Evolutionary conservation across 2,329 filamentous ascomycete species (phyloP).

Genomic region (Helotiales sp.): DNA sequence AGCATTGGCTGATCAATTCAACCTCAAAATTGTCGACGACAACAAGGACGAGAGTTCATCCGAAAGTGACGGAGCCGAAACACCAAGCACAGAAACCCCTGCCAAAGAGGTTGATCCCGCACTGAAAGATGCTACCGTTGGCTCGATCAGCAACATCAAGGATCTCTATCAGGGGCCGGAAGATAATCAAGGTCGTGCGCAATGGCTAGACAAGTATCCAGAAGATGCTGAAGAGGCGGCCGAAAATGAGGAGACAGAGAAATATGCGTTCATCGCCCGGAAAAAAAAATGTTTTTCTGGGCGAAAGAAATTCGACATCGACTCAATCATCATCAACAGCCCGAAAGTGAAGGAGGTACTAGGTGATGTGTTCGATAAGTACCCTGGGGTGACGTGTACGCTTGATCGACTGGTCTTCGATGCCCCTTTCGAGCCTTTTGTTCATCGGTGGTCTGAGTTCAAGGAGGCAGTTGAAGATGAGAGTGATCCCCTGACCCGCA

Average conservation of each 20-base stretch:
- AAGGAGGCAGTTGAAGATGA: conserved; percentile 29
- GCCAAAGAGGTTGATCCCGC: background rate
- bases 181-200: background rate
- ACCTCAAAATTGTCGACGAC: background rate
- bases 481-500: conserved; percentile 31
- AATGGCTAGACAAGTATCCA: conserved; percentile 3
- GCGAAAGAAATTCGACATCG: conserved; percentile 42
- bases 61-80: background rate
- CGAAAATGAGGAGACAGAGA: conserved; percentile 11
- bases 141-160: conserved; percentile 5
- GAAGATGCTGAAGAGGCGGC: conserved; percentile 1
- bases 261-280: background rate
- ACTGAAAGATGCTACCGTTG: background rate
- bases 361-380: conserved; percentile 41
- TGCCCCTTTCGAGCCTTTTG: conserved; percentile 44
- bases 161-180: conserved; percentile 3
- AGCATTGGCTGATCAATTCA: background rate
- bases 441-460: conserved; percentile 44
- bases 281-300: conserved; percentile 1
- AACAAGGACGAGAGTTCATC: background rate
- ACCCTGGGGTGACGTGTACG: conserved; percentile 41
- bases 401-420: conserved; percentile 42
- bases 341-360: conserved; percentile 42
- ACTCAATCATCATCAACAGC: conserved; percentile 45
- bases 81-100: background rate